These are phyloP conservation scores for Hypomontagnella monticulosa DNA, from an alignment of 495 filamentous ascomycete genomes.

Conservation along the genomic window DNA sequence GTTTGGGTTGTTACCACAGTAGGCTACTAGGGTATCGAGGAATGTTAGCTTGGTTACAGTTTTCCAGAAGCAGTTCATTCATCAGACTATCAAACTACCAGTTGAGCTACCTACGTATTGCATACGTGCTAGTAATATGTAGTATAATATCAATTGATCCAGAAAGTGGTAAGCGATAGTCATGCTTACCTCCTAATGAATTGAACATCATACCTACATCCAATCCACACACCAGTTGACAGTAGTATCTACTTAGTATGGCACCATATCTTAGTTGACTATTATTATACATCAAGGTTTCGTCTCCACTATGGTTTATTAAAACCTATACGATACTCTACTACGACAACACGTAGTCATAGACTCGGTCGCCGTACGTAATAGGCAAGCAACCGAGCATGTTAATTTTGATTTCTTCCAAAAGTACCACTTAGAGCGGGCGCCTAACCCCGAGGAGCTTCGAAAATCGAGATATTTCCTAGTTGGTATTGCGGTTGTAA, in stretches of 20 bases:
- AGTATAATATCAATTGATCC: too few species aligned
- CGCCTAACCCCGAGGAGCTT: neutral
- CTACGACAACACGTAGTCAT: slow-evolving; percentile 1
- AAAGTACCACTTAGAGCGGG: neutral
- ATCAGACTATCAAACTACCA: neutral
- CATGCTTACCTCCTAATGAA: too few species aligned
- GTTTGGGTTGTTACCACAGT: too few species aligned
- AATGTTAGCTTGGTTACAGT: too few species aligned
- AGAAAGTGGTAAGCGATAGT: too few species aligned
- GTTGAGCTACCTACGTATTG: too few species aligned
- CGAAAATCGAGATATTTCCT: too few species aligned
- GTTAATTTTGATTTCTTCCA: neutral
- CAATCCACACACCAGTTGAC: too few species aligned
- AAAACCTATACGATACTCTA: slow-evolving; percentile 4
- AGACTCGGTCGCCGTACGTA: neutral
- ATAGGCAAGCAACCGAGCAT: slow-evolving; percentile 8
- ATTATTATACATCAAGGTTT: neutral
- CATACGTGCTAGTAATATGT: neutral
- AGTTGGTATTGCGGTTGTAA: neutral
- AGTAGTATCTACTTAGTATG: too few species aligned
- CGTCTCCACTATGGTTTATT: neutral
- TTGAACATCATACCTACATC: too few species aligned
- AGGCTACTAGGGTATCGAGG: too few species aligned
- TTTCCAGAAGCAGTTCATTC: neutral
- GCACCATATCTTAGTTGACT: too few species aligned